Percentiles rank a stretch among this genome's conserved stretches.
Evolutionary conservation across 225 moss, liverwort and hornwort species (phyloP).

Genomic region (Pseudoscleropodium purum): DNA sequence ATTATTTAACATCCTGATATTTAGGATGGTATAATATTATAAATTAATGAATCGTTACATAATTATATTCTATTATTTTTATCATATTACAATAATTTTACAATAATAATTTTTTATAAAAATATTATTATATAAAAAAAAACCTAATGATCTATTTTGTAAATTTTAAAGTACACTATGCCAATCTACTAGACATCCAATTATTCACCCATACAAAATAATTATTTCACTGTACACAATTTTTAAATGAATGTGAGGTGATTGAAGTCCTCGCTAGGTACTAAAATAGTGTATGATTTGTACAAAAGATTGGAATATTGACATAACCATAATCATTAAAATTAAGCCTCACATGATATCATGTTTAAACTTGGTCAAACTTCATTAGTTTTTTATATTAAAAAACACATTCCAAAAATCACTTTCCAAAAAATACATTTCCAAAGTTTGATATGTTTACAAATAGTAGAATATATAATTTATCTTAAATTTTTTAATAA

Average conservation of each 20-base stretch:
- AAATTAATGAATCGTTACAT: no score
- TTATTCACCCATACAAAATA: neutral
- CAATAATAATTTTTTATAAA: neutral
- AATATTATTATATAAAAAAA: neutral
- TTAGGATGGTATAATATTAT: neutral
- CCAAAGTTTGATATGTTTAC: neutral
- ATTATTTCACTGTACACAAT: accelerated
- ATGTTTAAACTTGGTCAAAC: no score
- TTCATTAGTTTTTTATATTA: neutral
- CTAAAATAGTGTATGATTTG: neutral
- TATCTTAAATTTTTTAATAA: neutral
- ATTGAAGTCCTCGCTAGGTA: no score
- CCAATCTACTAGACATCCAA: accelerated
- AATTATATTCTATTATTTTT: neutral
- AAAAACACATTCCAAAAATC: neutral
- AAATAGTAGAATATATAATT: neutral
- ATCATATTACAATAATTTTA: neutral
- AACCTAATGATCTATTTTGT: neutral
- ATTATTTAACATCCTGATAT: no score
- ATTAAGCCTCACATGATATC: no score
- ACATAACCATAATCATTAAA: neutral
- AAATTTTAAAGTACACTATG: neutral
- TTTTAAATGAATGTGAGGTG: neutral
- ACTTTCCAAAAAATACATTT: neutral
- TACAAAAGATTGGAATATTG: neutral